Evolutionary conservation across 306 rosid species (phyloP), one percentile per base, ranked within the genome.

Genomic region (Morella rubra): DNA sequence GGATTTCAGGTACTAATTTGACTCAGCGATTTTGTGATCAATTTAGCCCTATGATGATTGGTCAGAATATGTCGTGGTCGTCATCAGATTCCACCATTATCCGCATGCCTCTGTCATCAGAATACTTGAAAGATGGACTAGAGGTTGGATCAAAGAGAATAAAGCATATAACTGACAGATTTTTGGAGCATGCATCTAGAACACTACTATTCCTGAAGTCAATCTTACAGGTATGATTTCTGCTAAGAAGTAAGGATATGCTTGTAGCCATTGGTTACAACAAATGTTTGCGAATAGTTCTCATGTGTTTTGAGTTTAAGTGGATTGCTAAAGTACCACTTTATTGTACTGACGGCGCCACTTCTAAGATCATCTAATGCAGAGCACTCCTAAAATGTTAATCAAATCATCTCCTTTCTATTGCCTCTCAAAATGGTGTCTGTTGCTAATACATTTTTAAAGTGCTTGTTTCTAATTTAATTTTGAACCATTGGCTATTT

Each of bases 41-140:
- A 77, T 94, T 94, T 84, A 82, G 89, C 87, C 96, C 98, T 69
- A 83, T 94, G 97, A 84, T 91, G 81, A 77, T 91, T 71, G 88
- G 88, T 81, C 95, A 76, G 69, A 82, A 82, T 80, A 90, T 84
- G 80, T 83, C 87, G 50, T 89, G 90, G 95, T 75, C 96, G 8
- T 82, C 84, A 73, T 81, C 83, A 32, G 93, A 90, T 80, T 92
- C 98, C 72, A 94, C 98, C 76, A 87, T 92, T 80, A 92, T 94
- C 73, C 98, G 98, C 40, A 94, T 94, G 97, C 98, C 98, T 66
- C 67, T 94, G 59, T 92, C 97, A 20, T 71, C 88, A 68, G 91
- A 87, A 60, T 85, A 85, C 78, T 80, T 84, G 83, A 87, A 85
- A 79, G 88, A 79, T 87, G 97, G 83, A 81, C 78, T 87, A 46